A percentile compares a stretch with the other conserved stretches of the same genome.
Conservation (phyloP, 1,284 basidiomycete genomes). For the Trichosporon inkin region DNA sequence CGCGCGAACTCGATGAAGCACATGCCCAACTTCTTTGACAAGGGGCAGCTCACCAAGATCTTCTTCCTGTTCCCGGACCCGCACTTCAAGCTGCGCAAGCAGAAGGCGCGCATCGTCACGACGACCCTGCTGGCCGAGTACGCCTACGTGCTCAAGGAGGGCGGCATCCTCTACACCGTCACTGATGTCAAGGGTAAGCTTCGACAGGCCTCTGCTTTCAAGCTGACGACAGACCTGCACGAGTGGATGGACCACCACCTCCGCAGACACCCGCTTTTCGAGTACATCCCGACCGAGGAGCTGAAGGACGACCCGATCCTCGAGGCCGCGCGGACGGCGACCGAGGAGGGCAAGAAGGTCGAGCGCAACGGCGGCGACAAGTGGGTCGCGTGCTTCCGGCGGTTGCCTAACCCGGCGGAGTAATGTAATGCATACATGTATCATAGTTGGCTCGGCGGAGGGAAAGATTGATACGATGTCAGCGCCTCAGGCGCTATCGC, state of each 20-base stretch:
- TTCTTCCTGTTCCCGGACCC: constrained; percentile 99
- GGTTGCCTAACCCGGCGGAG: constrained; percentile 30
- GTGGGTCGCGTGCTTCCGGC: constrained; percentile 53
- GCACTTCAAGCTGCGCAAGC: constrained; percentile 96
- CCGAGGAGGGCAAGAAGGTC: constrained; percentile 96
- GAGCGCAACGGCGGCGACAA: constrained; percentile 86
- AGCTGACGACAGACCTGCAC: constrained; percentile 63
- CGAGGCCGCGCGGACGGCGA: constrained; percentile 74
- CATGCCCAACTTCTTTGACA: constrained; percentile 91
- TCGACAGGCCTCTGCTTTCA: neutral
- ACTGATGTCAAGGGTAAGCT: constrained; percentile 73
- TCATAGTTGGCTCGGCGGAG: constrained; percentile 18
- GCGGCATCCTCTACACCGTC: constrained; percentile 94
- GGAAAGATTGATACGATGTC: neutral
- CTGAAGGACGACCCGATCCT: constrained; percentile 64
- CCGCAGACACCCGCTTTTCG: constrained; percentile 79
- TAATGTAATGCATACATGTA: constrained; percentile 15
- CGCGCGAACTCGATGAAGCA: constrained; percentile 99
- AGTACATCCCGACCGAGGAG: constrained; percentile 67
- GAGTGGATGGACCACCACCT: constrained; percentile 94
- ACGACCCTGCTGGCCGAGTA: constrained; percentile 88
- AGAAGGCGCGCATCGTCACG: constrained; percentile 93
- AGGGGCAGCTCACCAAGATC: constrained; percentile 83
- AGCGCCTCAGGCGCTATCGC: neutral
- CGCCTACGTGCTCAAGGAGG: constrained; percentile 83